Conservation (phyloP, 202 grass and related monocot species). For the Bolboschoenoplectus hybrid region DNA sequence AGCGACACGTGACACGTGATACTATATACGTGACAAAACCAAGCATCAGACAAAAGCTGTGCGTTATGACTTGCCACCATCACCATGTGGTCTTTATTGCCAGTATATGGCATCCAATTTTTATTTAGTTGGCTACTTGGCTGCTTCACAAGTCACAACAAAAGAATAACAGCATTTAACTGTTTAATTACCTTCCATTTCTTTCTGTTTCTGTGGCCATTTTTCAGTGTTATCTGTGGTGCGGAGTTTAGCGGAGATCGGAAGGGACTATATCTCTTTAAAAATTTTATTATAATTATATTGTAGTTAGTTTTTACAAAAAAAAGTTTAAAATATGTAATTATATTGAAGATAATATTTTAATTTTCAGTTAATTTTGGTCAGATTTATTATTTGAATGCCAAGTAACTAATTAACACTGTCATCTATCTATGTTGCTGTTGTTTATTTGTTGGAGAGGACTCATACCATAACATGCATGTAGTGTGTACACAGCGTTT, state of each 20-base stretch:
- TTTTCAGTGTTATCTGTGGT: no score
- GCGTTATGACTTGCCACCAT: not conserved
- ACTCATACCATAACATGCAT: not conserved
- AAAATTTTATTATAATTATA: no score
- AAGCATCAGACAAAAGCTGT: slow-evolving; percentile 23
- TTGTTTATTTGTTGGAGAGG: not conserved
- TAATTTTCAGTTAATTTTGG: no score
- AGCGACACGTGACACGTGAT: not conserved
- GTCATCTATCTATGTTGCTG: no score
- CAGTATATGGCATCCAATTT: not conserved
- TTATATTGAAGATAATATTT: no score
- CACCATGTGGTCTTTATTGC: slow-evolving; percentile 20
- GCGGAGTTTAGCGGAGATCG: no score
- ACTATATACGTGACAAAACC: not conserved
- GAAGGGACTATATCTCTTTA: no score
- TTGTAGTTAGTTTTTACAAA: no score
- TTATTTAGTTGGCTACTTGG: not conserved
- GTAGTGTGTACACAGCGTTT: not conserved
- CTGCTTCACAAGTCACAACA: not conserved
- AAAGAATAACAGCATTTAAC: no score
- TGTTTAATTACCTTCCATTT: not conserved
- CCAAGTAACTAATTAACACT: no score
- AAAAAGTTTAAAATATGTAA: no score
- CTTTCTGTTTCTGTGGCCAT: not conserved
- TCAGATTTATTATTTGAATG: no score